phyloP scores from a whole-genome alignment of 495 filamentous ascomycete species.

The Daldinia grandis region DNA sequence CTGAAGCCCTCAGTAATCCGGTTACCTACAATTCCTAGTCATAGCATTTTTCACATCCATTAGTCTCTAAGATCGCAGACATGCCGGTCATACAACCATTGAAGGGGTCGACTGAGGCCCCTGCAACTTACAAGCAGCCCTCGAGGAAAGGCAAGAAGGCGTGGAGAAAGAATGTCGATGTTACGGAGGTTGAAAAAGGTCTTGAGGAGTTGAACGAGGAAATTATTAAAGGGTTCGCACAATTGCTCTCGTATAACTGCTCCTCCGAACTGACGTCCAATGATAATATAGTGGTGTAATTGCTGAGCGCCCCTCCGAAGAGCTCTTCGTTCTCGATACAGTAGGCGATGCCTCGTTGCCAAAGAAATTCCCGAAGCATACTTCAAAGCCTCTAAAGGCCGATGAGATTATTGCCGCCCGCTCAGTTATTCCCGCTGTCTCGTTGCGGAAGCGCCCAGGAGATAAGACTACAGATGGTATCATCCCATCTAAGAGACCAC shows the following conservation, averaged over 20 bases:
- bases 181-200: conserved; percentile 83
- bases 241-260: background rate
- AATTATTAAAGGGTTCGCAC: conserved; percentile 80
- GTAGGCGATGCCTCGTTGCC: conserved; percentile 69
- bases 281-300: conserved; percentile 72
- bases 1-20: background rate
- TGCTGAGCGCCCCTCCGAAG: conserved; percentile 75
- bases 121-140: conserved; percentile 74
- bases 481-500: conserved; percentile 75
- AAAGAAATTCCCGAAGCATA: conserved; percentile 68
- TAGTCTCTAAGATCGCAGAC: conserved; percentile 4
- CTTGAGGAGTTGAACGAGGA: conserved; percentile 85
- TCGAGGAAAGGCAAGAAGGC: conserved; percentile 98
- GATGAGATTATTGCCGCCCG: conserved; percentile 90
- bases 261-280: conserved; percentile 36
- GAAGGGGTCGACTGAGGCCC: conserved; percentile 51
- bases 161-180: conserved; percentile 97
- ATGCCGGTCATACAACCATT: conserved; percentile 48
- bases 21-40: background rate
- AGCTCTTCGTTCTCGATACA: conserved; percentile 85
- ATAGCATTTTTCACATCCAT: background rate
- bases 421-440: conserved; percentile 79
- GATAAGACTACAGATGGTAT: conserved; percentile 68
- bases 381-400: conserved; percentile 76
- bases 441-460: conserved; percentile 75